A percentile compares a stretch with the other conserved stretches of the same genome.
Evolutionary conservation across 352 stramenopile genomes (phyloP).

Genomic region (Pythium periplocum): DNA sequence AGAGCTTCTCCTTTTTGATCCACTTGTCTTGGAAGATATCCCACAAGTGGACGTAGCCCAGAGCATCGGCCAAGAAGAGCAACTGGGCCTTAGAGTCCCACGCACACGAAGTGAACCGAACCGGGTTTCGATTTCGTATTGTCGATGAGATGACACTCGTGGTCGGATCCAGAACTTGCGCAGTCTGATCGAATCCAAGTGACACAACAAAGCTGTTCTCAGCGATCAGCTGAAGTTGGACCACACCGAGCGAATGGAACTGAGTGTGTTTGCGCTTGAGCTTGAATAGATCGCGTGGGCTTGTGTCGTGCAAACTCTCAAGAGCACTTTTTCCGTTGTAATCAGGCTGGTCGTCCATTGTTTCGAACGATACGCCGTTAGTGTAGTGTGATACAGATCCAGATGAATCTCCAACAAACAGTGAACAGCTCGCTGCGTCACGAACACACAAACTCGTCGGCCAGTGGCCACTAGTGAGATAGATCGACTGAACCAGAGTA

Average conservation of each 20-base stretch:
- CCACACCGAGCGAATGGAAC: slow-evolving; percentile 62
- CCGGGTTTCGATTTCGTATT: slow-evolving; percentile 38
- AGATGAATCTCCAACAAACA: slow-evolving; percentile 63
- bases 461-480: slow-evolving; percentile 44
- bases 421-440: slow-evolving; percentile 28
- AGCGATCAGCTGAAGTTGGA: slow-evolving; percentile 43
- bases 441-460: slow-evolving; percentile 52
- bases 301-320: too few relatives aligned
- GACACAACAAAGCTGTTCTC: slow-evolving; percentile 74
- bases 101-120: slow-evolving; percentile 49
- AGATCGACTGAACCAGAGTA: slow-evolving; percentile 48
- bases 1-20: slow-evolving; percentile 32
- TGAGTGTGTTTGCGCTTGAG: slow-evolving; percentile 57
- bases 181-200: slow-evolving; percentile 69
- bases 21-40: slow-evolving; percentile 64
- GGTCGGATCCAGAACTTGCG: slow-evolving; percentile 63
- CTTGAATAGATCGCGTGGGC: slow-evolving; percentile 31
- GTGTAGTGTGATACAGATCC: slow-evolving; percentile 61
- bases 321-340: too few relatives aligned
- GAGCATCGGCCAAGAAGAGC: slow-evolving; percentile 50
- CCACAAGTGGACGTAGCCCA: slow-evolving; percentile 53
- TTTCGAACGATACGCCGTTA: slow-evolving; percentile 3
- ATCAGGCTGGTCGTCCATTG: too few relatives aligned
- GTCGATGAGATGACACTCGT: slow-evolving; percentile 49
- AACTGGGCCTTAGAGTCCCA: slow-evolving; percentile 46